phyloP scores from a whole-genome alignment of 768 basidiomycete genomes.

The Asterophora parasitica region DNA sequence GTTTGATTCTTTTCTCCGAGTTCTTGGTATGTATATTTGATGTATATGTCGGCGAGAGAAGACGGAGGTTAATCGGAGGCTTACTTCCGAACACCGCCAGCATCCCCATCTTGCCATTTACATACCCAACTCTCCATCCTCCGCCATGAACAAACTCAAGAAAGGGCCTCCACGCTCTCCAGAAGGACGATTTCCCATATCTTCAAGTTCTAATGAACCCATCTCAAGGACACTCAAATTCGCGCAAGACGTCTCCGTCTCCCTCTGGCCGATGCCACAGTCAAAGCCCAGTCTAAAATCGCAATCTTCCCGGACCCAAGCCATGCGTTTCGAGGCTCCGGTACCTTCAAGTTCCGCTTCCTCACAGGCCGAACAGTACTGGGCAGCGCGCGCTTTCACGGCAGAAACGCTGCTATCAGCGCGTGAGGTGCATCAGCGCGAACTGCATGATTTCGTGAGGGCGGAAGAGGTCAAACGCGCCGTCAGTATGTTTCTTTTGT shows the following conservation, averaged over 20 bases:
- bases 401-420: conserved; percentile 59
- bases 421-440: conserved; percentile 42
- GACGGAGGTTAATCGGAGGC: too few species aligned
- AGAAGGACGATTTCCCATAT: not conserved
- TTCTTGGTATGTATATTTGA: too few species aligned
- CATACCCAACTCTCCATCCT: not conserved
- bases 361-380: conserved; percentile 47
- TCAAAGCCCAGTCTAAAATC: not conserved
- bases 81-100: too few species aligned
- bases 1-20: too few species aligned
- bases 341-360: not conserved
- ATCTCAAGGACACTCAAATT: conserved; percentile 12
- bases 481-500: conserved; percentile 28
- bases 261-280: conserved; percentile 2
- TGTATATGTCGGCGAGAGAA: too few species aligned
- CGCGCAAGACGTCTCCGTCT: conserved; percentile 11
- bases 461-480: conserved; percentile 41
- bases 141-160: conserved; percentile 11
- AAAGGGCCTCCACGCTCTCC: conserved; percentile 2
- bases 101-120: too few species aligned
- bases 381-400: conserved; percentile 61
- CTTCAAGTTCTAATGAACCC: not conserved
- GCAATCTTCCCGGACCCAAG: not conserved
- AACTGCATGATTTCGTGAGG: conserved; percentile 38
- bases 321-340: not conserved